These are phyloP conservation scores for Phytophthora pini DNA, from an alignment of 352 stramenopile species.

Conservation along the genomic window DNA sequence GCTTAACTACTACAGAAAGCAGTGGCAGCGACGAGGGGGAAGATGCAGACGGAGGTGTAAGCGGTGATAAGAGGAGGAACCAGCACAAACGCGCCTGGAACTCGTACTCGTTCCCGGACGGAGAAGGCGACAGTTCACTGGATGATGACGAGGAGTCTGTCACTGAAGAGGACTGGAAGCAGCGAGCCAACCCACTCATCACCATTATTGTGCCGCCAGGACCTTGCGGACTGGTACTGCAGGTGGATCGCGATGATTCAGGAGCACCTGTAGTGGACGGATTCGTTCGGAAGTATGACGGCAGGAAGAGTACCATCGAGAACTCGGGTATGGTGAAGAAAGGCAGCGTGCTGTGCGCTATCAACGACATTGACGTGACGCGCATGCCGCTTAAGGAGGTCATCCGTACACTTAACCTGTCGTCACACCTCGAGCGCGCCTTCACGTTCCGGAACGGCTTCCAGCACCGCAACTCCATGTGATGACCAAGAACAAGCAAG, in stretches of 20 bases:
- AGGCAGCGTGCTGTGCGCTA: conserved; percentile 74
- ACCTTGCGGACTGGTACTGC: conserved; percentile 74
- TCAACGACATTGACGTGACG: conserved; percentile 84
- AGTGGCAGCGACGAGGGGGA: conserved; percentile 29
- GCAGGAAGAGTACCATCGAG: conserved; percentile 77
- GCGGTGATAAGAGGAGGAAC: conserved; percentile 6
- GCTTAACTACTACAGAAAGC: conserved; percentile 36
- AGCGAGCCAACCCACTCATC: conserved; percentile 61
- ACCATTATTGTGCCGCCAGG: conserved; percentile 80
- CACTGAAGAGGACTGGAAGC: conserved; percentile 76
- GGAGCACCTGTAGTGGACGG: conserved; percentile 71
- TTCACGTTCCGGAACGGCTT: conserved; percentile 76
- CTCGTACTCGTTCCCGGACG: conserved; percentile 33
- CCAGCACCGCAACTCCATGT: conserved; percentile 44
- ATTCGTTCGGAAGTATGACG: conserved; percentile 76
- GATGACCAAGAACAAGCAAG: conserved; percentile 13
- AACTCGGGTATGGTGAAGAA: conserved; percentile 69
- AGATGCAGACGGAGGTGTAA: neutral
- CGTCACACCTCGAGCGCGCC: conserved; percentile 69
- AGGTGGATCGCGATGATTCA: conserved; percentile 44
- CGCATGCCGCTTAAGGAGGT: conserved; percentile 73
- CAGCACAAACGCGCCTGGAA: conserved; percentile 26
- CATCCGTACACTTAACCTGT: conserved; percentile 74
- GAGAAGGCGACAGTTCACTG: conserved; percentile 22
- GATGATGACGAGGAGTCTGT: conserved; percentile 54